These are phyloP conservation scores for Mycosphaerella arachidis DNA, from an alignment of 2,329 filamentous ascomycete species.

Conservation along the genomic window DNA sequence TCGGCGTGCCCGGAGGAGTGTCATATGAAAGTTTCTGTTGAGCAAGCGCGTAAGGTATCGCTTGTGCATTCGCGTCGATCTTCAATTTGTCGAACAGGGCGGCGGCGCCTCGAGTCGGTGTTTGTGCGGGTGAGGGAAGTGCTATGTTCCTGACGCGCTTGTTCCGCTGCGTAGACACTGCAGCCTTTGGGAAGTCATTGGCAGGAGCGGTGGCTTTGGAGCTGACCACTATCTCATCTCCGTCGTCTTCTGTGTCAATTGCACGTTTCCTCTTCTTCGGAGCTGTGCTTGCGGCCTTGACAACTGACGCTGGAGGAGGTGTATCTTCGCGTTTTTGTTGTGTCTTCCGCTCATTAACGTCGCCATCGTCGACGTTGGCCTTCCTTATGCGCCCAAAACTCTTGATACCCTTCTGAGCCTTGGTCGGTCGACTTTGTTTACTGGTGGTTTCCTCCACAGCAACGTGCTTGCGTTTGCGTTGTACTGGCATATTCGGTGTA, in stretches of 20 bases:
- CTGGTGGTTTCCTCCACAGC: slow-evolving; percentile 16
- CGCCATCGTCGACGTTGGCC: slow-evolving; percentile 5
- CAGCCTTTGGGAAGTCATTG: slow-evolving; percentile 4
- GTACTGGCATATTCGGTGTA: slow-evolving; percentile 21
- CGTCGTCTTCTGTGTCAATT: slow-evolving; percentile 21
- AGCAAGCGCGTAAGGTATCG: slow-evolving; percentile 20
- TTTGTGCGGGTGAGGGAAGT: slow-evolving; percentile 30
- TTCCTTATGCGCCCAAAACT: slow-evolving; percentile 23
- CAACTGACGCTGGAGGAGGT: slow-evolving; percentile 5
- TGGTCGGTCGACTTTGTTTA: slow-evolving; percentile 25
- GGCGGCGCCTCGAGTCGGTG: slow-evolving; percentile 33
- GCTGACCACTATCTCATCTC: slow-evolving; percentile 19
- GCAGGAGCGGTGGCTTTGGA: background rate
- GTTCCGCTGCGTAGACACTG: slow-evolving; percentile 27
- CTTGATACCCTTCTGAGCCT: slow-evolving; percentile 21
- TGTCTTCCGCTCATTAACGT: slow-evolving; percentile 17
- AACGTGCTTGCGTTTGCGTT: slow-evolving; percentile 28
- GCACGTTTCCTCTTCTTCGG: slow-evolving; percentile 15
- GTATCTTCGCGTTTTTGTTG: slow-evolving; percentile 16
- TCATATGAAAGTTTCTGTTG: slow-evolving; percentile 22
- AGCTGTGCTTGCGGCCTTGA: slow-evolving; percentile 7
- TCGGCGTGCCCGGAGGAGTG: slow-evolving; percentile 33
- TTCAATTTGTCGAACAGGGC: slow-evolving; percentile 34
- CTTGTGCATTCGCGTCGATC: slow-evolving; percentile 21
- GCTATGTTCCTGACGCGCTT: slow-evolving; percentile 31